These are phyloP conservation scores for Fusarium sp. DNA, from an alignment of 2,329 filamentous ascomycete species.

Conservation along the genomic window DNA sequence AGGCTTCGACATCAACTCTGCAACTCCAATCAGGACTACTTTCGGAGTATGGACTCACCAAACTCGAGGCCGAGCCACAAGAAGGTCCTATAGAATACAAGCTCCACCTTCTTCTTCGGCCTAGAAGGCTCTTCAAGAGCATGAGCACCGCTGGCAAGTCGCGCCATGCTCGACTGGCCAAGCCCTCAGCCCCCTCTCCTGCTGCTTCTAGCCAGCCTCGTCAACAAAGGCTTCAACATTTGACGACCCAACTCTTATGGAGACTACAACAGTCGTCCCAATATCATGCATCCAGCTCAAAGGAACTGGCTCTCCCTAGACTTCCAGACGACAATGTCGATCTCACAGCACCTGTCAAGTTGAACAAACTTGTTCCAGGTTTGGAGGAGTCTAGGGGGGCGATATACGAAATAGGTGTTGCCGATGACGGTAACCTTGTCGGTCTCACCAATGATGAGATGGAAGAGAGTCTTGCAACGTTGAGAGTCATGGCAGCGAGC, in stretches of 20 bases:
- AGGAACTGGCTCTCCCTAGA: slow-evolving; percentile 79
- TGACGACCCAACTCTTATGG: slow-evolving; percentile 97
- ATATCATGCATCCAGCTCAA: slow-evolving; percentile 84
- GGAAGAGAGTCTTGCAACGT: slow-evolving; percentile 87
- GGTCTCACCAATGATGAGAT: slow-evolving; percentile 92
- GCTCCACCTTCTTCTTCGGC: slow-evolving; percentile 86
- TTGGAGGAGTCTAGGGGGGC: slow-evolving; percentile 94
- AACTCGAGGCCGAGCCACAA: slow-evolving; percentile 90
- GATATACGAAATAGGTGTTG: slow-evolving; percentile 95
- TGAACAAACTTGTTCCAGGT: slow-evolving; percentile 76
- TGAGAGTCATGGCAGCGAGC: slow-evolving; percentile 92
- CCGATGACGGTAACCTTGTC: slow-evolving; percentile 91
- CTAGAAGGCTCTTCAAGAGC: slow-evolving; percentile 78
- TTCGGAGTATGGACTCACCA: slow-evolving; percentile 76
- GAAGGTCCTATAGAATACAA: slow-evolving; percentile 98
- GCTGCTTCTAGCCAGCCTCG: slow-evolving; percentile 74
- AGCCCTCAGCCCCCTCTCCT: slow-evolving; percentile 50
- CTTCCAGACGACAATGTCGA: slow-evolving; percentile 74
- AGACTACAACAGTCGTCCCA: slow-evolving; percentile 93
- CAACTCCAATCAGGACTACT: slow-evolving; percentile 57
- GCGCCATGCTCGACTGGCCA: slow-evolving; percentile 30
- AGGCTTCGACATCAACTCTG: slow-evolving; percentile 46
- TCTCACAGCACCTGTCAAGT: slow-evolving; percentile 60
- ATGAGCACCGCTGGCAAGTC: slow-evolving; percentile 70
- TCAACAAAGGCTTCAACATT: slow-evolving; percentile 86